A percentile compares a stretch with the other conserved stretches of the same genome.
Conservation (phyloP, 202 grass and related monocot genomes). For the Saccharum hybrid region DNA sequence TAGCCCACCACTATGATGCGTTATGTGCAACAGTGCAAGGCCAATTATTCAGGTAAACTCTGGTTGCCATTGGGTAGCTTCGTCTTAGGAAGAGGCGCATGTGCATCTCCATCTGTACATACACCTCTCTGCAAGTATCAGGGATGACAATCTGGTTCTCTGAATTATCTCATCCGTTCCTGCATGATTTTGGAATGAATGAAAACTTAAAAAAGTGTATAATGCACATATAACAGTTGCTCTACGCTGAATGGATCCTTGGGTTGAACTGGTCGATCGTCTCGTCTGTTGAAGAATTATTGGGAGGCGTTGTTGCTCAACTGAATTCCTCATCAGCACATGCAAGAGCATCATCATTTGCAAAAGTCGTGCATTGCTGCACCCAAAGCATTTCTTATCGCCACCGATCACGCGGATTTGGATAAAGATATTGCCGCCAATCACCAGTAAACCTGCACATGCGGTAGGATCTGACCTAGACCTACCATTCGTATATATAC, state of each 20-base stretch:
- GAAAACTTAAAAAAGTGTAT: not conserved
- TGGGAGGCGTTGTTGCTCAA: constrained; percentile 32
- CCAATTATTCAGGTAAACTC: constrained; percentile 41
- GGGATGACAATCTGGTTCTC: constrained; percentile 34
- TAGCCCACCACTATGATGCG: constrained; percentile 18
- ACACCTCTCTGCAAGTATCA: constrained; percentile 7
- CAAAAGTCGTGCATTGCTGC: constrained; percentile 14
- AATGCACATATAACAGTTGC: not conserved
- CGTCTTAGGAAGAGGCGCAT: constrained; percentile 7
- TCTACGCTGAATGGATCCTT: not conserved
- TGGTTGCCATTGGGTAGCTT: constrained; percentile 23
- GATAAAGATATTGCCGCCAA: constrained; percentile 37
- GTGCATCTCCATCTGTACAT: constrained; percentile 17
- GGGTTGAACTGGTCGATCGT: constrained; percentile 30
- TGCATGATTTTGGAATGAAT: constrained; percentile 27
- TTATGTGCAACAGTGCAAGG: constrained; percentile 7
- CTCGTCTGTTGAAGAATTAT: constrained; percentile 36
- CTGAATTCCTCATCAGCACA: constrained; percentile 35
- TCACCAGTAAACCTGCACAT: constrained; percentile 40
- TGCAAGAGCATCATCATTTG: constrained; percentile 36
- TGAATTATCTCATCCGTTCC: constrained; percentile 21
- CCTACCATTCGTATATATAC: constrained; percentile 7
- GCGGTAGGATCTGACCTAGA: constrained; percentile 26
- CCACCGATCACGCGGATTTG: constrained; percentile 25
- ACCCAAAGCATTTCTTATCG: not conserved